Conservation (phyloP, 306 rosid species). For the Cucumis cinereus region DNA sequence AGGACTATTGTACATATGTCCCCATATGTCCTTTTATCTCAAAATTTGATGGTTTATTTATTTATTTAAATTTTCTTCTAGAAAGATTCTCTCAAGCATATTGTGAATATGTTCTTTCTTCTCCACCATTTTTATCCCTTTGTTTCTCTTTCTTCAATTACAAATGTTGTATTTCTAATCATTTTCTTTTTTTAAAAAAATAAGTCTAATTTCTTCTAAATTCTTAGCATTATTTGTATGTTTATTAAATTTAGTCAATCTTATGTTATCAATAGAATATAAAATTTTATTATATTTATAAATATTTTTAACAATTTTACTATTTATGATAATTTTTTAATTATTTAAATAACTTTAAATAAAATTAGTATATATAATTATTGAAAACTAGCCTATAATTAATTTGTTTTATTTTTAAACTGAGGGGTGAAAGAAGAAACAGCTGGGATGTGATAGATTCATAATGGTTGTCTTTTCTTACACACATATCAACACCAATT, state of each 20-base stretch:
- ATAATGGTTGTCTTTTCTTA: conserved; percentile 1
- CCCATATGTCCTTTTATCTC: not conserved
- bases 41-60: not conserved
- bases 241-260: no score
- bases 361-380: not conserved
- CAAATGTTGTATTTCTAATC: no score
- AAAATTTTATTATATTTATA: no score
- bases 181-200: no score
- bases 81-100: not conserved
- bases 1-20: not conserved
- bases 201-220: no score
- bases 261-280: no score
- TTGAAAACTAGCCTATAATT: not conserved
- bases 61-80: not conserved
- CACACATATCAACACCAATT: not conserved
- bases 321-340: no score
- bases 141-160: no score
- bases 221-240: no score
- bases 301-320: no score
- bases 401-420: not conserved
- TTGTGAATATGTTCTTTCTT: not conserved
- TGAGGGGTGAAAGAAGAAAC: not conserved
- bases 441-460: conserved; percentile 8
- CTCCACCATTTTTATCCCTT: not conserved
- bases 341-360: no score